Conservation (phyloP, 2,329 filamentous ascomycete genomes). For the Fusarium camptoceras region DNA sequence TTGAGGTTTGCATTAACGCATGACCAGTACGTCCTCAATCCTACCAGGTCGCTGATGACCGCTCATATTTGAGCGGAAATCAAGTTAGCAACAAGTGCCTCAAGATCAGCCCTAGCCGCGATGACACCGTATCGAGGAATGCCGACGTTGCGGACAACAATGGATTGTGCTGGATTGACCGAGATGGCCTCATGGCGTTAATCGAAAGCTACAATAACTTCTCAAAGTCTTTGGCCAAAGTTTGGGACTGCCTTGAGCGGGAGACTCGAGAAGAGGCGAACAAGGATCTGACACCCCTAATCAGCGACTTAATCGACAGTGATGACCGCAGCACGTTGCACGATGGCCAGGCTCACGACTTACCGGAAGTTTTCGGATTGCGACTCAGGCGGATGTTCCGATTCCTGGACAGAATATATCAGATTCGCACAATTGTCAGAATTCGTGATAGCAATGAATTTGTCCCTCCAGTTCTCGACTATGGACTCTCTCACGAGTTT, state of each 20-base stretch:
- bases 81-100: slow-evolving; percentile 46
- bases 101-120: slow-evolving; percentile 39
- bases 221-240: slow-evolving; percentile 34
- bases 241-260: slow-evolving; percentile 36
- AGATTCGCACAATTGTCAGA: slow-evolving; percentile 46
- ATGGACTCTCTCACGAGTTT: slow-evolving; percentile 29
- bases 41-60: slow-evolving; percentile 43
- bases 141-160: not conserved
- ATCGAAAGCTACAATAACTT: slow-evolving; percentile 43
- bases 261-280: slow-evolving; percentile 44
- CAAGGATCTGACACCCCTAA: slow-evolving; percentile 41
- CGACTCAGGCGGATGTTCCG: slow-evolving; percentile 37
- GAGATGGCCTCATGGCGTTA: slow-evolving; percentile 37
- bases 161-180: slow-evolving; percentile 46
- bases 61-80: slow-evolving; percentile 35
- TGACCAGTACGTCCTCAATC: slow-evolving; percentile 42
- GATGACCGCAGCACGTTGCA: slow-evolving; percentile 32
- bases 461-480: slow-evolving; percentile 44
- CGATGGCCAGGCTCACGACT: slow-evolving; percentile 31
- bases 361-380: slow-evolving; percentile 39
- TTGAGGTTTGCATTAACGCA: slow-evolving; percentile 3
- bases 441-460: slow-evolving; percentile 39
- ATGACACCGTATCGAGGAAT: slow-evolving; percentile 5
- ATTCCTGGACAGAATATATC: slow-evolving; percentile 44
- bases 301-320: slow-evolving; percentile 37